Conservation (phyloP, 768 basidiomycete genomes). For the Udeniomyces megalosporus region DNA sequence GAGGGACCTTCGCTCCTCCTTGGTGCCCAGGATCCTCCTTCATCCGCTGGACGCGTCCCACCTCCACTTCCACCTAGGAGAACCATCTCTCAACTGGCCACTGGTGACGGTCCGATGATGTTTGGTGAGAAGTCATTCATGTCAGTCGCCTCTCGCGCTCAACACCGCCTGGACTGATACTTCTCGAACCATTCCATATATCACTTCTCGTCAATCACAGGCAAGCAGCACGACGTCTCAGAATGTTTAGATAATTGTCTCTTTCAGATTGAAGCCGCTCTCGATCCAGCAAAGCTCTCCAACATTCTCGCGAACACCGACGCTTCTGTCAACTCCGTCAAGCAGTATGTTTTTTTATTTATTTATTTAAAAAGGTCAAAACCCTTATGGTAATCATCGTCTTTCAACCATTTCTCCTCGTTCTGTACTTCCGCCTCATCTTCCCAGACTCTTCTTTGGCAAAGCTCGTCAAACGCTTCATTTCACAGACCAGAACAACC, state of each 20-base stretch:
- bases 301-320: slow-evolving; percentile 22
- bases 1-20: neutral
- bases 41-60: neutral
- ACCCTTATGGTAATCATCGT: neutral
- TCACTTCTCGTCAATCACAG: slow-evolving; percentile 24
- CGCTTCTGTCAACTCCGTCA: slow-evolving; percentile 11
- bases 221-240: slow-evolving; percentile 91
- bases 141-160: neutral
- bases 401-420: neutral
- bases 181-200: neutral
- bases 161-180: neutral
- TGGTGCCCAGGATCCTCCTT: neutral
- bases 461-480: slow-evolving; percentile 49
- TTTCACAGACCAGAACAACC: slow-evolving; percentile 17
- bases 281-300: slow-evolving; percentile 43
- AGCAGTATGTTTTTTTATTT: slow-evolving; percentile 14
- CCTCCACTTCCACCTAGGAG: slow-evolving; percentile 8
- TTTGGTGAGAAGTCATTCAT: slow-evolving; percentile 1
- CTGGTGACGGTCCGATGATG: slow-evolving; percentile 11
- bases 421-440: neutral
- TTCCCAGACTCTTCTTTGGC: slow-evolving; percentile 67
- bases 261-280: slow-evolving; percentile 89
- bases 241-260: slow-evolving; percentile 99
- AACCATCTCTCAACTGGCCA: neutral
- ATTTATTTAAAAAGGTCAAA: neutral